A percentile compares a stretch with the other conserved stretches of the same genome.
Conservation (phyloP, 306 rosid species). For the Macrotyloma uniflorum region DNA sequence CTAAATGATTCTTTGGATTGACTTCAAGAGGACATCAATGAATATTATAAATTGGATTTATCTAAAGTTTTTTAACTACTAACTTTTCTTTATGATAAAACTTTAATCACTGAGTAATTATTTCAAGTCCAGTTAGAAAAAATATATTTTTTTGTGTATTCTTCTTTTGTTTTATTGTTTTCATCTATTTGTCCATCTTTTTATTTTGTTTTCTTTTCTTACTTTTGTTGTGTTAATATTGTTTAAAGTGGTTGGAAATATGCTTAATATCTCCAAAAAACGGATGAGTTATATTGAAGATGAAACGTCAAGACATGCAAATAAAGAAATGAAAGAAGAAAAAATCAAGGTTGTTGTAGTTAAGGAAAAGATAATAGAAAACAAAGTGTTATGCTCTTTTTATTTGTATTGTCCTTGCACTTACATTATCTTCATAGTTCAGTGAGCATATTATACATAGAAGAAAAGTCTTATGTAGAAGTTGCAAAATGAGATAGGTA, state of each 20-base stretch:
- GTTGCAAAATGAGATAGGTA: slow-evolving; percentile 45
- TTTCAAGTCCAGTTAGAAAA: background rate
- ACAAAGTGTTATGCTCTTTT: slow-evolving; percentile 34
- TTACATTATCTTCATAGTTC: background rate
- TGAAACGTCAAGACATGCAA: slow-evolving; percentile 20
- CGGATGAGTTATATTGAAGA: slow-evolving; percentile 35
- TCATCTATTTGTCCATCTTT: too few relatives aligned
- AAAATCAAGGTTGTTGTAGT: slow-evolving; percentile 41
- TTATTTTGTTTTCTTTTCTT: background rate
- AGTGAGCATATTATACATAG: slow-evolving; percentile 30
- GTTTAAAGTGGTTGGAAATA: slow-evolving; percentile 1
- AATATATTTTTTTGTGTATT: background rate
- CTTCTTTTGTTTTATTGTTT: background rate
- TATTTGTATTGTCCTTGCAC: background rate
- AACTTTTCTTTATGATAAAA: slow-evolving; percentile 48
- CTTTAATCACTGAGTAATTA: slow-evolving; percentile 43
- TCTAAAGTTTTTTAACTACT: slow-evolving; percentile 33
- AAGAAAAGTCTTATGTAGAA: slow-evolving; percentile 28
- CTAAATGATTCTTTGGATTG: slow-evolving; percentile 32
- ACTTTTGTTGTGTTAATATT: background rate
- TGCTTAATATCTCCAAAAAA: slow-evolving; percentile 31
- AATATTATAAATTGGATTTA: slow-evolving; percentile 34
- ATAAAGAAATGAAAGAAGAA: slow-evolving; percentile 30
- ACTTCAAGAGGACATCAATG: slow-evolving; percentile 19
- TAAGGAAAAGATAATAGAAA: slow-evolving; percentile 44